Evolutionary conservation across 192 early-diverging fungal genomes (phyloP), one percentile per base, ranked within the genome.

Genomic region (Spizellomyces punctatus): DNA sequence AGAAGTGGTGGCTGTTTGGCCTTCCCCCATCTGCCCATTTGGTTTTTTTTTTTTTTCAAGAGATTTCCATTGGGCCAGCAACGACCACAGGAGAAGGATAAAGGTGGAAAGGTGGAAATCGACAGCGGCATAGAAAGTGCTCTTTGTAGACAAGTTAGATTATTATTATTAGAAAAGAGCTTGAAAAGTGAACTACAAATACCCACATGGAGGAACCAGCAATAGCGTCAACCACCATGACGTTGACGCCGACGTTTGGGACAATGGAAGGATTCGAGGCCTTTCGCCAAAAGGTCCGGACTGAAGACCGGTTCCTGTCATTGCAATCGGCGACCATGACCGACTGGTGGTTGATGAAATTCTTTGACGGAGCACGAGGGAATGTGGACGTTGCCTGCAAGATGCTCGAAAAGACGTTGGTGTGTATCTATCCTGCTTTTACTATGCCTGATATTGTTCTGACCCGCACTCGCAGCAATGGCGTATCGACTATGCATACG

Each of bases 341-440:
- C 45, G 71, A 72, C 63, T 72, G 71, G 71, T 72, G 71, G 71
- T 8, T 64, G 8, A 47, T 64, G 22, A 72, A 72, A 52, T 72
- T 72, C 45, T 72, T 52, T 52, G 71, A 72, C 54, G 71, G 71
- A 6, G 71, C 71, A 44, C n/a, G 71, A 57, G 71, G 71, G 19
- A 72, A 63, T 17, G 52, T 16, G 10, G 62, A 72, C 21, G 2
- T 64, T 3, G 71, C 61, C 0, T 64, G 17, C 48, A 72, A 54
- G 62, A 72, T 72, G 71, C 54, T 72, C 49, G 71, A 72, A 46
- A 72, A 64, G 63, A 72, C 71, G 3, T 19, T 72, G 61, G 71
- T 72, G 47, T 8, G 62, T 57, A 14, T 47, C 10, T 6, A 65
- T 47, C 5, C 44, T 48, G 12, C 46, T 17, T 65, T 48, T 16